Percentiles rank a stretch among this genome's conserved stretches.
These are phyloP conservation scores for Elaeis oleifera DNA, from an alignment of 202 grass and related monocot species.

Conservation along the genomic window DNA sequence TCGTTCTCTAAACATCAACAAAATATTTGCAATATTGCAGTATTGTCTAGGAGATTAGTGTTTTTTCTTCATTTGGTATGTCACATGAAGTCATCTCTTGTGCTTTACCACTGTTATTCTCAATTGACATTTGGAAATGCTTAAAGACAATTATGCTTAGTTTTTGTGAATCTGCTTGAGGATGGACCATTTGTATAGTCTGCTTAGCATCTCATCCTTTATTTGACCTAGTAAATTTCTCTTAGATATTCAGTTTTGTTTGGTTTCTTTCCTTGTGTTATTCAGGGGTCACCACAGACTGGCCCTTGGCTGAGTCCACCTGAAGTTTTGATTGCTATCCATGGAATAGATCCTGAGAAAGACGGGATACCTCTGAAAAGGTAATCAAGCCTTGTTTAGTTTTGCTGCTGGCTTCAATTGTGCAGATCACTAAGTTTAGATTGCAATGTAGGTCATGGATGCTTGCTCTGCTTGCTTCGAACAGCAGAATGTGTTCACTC, in stretches of 20 bases:
- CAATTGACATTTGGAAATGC: no score
- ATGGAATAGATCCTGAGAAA: constrained; percentile 90
- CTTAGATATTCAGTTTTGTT: neutral
- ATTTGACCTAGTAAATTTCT: no score
- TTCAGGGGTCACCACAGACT: constrained; percentile 59
- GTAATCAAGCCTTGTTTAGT: constrained; percentile 30
- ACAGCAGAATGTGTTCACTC: constrained; percentile 69
- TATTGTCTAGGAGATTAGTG: no score
- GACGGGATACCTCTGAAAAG: constrained; percentile 82
- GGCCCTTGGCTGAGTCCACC: constrained; percentile 63
- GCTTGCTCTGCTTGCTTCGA: constrained; percentile 91
- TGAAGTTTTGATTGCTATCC: constrained; percentile 90
- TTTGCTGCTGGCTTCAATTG: neutral
- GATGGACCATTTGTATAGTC: no score
- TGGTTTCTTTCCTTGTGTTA: neutral
- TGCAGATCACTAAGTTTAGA: constrained; percentile 4
- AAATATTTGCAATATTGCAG: no score
- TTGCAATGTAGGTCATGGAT: constrained; percentile 60
- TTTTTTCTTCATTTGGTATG: no score
- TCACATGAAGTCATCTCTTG: neutral
- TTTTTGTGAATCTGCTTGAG: no score
- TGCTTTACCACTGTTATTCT: neutral
- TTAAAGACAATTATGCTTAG: no score
- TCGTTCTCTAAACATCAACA: neutral
- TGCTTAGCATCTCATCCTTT: no score